These are phyloP conservation scores for Scutellaria galericulata DNA, from an alignment of 257 asterid genomes.

Conservation along the genomic window DNA sequence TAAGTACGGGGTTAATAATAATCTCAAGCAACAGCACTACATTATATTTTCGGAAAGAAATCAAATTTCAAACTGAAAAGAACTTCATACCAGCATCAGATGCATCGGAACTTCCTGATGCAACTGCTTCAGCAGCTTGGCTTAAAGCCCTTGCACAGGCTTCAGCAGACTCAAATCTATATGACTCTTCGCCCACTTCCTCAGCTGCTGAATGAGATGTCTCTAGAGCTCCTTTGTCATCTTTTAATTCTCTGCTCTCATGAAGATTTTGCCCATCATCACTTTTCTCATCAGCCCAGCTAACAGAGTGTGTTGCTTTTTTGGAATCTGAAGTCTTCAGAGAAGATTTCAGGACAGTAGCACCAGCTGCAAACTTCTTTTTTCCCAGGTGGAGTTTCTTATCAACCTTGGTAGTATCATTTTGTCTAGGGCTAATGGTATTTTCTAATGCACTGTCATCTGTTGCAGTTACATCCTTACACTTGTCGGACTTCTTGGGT, in stretches of 20 bases:
- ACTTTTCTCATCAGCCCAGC: conserved; percentile 84
- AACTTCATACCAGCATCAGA: conserved; percentile 71
- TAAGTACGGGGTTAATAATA: conserved; percentile 38
- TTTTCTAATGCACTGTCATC: conserved; percentile 42
- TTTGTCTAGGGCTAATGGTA: conserved; percentile 41
- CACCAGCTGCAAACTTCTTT: conserved; percentile 39
- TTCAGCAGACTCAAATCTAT: conserved; percentile 77
- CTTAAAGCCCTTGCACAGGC: conserved; percentile 86
- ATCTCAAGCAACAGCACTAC: conserved; percentile 24
- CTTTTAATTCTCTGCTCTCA: conserved; percentile 45
- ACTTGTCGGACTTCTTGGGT: not conserved
- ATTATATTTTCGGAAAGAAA: conserved; percentile 10
- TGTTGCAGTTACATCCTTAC: conserved; percentile 24
- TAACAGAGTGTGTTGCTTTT: conserved; percentile 57
- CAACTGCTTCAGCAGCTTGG: conserved; percentile 86
- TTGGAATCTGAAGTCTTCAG: conserved; percentile 64
- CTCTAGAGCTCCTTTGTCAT: conserved; percentile 36
- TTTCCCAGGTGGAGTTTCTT: conserved; percentile 31
- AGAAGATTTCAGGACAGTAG: conserved; percentile 60
- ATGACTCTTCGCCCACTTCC: conserved; percentile 48
- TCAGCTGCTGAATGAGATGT: conserved; percentile 37
- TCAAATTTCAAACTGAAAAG: conserved; percentile 21
- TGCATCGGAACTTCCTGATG: conserved; percentile 62
- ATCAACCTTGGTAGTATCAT: conserved; percentile 34
- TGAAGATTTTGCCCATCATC: conserved; percentile 47